Evolutionary conservation across 2,329 filamentous ascomycete species (phyloP).

Genomic region (Monosporascus sp.): DNA sequence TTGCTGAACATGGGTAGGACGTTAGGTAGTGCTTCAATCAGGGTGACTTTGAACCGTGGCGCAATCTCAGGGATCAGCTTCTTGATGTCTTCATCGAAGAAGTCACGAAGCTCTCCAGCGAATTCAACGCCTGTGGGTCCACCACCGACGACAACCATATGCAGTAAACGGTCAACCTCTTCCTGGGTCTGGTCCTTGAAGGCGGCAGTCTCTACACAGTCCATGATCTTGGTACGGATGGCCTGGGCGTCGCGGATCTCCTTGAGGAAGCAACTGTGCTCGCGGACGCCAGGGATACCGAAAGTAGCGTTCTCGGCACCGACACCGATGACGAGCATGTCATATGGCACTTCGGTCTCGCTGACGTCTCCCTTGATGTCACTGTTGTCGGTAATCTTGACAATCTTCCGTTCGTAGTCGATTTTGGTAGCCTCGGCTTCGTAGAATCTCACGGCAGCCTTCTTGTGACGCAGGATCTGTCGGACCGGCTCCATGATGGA

Average conservation of each 20-base stretch:
- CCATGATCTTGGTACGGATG: constrained; percentile 99
- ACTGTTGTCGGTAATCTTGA: constrained; percentile 87
- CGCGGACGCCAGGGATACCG: constrained; percentile 89
- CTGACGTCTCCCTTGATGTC: constrained; percentile 80
- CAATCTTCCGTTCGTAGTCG: constrained; percentile 82
- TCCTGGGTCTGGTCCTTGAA: constrained; percentile 92
- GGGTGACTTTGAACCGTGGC: constrained; percentile 92
- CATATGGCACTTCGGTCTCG: constrained; percentile 88
- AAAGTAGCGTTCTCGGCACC: constrained; percentile 98
- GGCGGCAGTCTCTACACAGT: constrained; percentile 95
- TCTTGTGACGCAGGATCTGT: constrained; percentile 93
- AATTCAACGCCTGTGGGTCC: constrained; percentile 98
- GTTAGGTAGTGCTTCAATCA: constrained; percentile 94
- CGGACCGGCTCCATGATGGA: constrained; percentile 99
- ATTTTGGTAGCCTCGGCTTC: constrained; percentile 96
- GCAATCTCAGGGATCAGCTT: constrained; percentile 96
- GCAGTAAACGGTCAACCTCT: constrained; percentile 87
- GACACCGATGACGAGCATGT: constrained; percentile 96
- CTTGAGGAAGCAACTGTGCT: constrained; percentile 97
- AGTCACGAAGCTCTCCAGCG: constrained; percentile 95
- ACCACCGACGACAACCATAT: constrained; percentile 95
- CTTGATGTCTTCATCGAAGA: constrained; percentile 96
- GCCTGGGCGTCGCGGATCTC: constrained; percentile 94
- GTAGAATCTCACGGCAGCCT: constrained; percentile 90
- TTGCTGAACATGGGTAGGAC: constrained; percentile 98